phyloP scores from a whole-genome alignment of 2,329 filamentous ascomycete genomes.

The Macrophomina phaseolina region DNA sequence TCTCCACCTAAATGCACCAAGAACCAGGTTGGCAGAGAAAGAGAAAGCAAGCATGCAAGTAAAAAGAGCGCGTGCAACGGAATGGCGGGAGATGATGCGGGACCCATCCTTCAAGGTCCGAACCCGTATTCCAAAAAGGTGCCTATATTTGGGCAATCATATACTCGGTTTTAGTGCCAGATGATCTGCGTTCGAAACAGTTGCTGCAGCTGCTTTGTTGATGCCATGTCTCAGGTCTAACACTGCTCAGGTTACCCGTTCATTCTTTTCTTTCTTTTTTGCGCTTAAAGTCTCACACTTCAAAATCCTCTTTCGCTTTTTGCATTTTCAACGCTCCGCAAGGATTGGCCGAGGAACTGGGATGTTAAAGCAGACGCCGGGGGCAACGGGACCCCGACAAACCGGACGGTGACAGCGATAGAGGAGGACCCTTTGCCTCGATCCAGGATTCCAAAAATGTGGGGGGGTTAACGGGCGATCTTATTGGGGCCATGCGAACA shows the following conservation, averaged over 20 bases:
- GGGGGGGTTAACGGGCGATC: slow-evolving; percentile 7
- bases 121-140: neutral
- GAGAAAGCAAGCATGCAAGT: neutral
- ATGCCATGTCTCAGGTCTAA: neutral
- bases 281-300: too few species aligned
- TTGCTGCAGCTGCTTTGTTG: neutral
- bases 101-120: neutral
- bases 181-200: slow-evolving; percentile 18
- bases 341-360: neutral
- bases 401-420: neutral
- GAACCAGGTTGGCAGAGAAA: neutral
- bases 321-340: neutral
- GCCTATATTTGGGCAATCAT: slow-evolving; percentile 5
- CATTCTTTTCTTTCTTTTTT: neutral
- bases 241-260: neutral
- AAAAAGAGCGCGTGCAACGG: too few species aligned
- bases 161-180: neutral
- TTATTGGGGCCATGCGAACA: neutral
- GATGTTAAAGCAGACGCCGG: neutral
- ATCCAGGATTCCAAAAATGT: slow-evolving; percentile 1
- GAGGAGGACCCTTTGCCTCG: neutral
- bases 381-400: slow-evolving; percentile 1
- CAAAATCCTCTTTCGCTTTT: too few species aligned
- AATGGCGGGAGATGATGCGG: neutral
- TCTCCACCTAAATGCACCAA: neutral